phyloP scores from a whole-genome alignment of 371 early-diverging fungal genomes.

The Mortierella sp. region DNA sequence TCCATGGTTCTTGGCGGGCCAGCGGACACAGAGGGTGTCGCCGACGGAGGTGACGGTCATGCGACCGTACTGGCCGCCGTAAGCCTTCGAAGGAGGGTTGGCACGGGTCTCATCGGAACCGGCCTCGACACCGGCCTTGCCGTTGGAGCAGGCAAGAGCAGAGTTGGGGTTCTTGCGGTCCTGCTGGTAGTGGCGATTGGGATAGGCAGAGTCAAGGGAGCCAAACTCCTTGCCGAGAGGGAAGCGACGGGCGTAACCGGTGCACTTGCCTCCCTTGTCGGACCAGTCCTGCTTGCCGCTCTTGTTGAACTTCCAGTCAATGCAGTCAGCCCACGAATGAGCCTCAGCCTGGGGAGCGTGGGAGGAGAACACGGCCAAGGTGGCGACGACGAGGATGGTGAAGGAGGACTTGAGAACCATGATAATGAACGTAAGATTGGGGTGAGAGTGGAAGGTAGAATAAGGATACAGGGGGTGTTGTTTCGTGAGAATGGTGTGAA shows the following conservation, averaged over 20 bases:
- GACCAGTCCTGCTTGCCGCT: constrained; percentile 23
- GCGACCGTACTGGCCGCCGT: constrained; percentile 35
- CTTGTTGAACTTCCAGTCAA: constrained; percentile 48
- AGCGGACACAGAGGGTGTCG: constrained; percentile 49
- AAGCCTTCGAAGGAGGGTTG: constrained; percentile 25
- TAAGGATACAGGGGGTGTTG: not conserved
- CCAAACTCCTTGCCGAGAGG: constrained; percentile 19
- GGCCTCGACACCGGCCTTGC: constrained; percentile 15
- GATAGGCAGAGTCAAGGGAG: constrained; percentile 16
- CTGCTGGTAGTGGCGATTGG: constrained; percentile 35
- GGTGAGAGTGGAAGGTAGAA: not conserved
- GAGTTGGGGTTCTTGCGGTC: constrained; percentile 17
- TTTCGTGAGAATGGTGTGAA: constrained; percentile 3
- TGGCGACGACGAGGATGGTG: constrained; percentile 36
- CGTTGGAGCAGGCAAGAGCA: constrained; percentile 17
- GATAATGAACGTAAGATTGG: not conserved
- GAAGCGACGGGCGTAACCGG: constrained; percentile 49
- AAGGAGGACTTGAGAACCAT: constrained; percentile 53
- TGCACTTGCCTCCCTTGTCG: constrained; percentile 35
- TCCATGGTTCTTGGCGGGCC: constrained; percentile 54
- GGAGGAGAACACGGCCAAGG: constrained; percentile 44
- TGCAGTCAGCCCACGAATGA: constrained; percentile 49
- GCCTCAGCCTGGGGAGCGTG: constrained; percentile 40
- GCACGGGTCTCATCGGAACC: constrained; percentile 38
- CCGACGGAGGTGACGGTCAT: constrained; percentile 47